phyloP scores from a whole-genome alignment of 352 stramenopile genomes.

The Globisporangium nodosum region DNA sequence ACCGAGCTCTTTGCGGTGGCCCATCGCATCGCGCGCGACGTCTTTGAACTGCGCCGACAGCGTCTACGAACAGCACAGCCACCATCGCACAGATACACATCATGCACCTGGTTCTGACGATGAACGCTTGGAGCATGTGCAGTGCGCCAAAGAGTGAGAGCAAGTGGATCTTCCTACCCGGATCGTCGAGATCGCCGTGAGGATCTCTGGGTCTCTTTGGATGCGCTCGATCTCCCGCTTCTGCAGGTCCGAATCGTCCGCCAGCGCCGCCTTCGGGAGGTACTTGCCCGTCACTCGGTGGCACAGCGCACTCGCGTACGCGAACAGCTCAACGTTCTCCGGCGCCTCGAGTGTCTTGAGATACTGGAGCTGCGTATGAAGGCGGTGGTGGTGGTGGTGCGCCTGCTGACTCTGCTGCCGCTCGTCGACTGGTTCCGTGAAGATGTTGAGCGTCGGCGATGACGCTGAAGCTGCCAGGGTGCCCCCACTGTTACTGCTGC shows the following conservation, averaged over 20 bases:
- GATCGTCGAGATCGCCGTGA: conserved; percentile 45
- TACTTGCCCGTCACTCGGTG: conserved; percentile 62
- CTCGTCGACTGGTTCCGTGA: conserved; percentile 3
- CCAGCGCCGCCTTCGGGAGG: conserved; percentile 36
- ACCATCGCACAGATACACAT: neutral
- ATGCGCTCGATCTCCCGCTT: conserved; percentile 51
- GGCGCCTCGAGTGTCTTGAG: conserved; percentile 29
- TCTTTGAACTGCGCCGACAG: conserved; percentile 69
- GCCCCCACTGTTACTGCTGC: neutral
- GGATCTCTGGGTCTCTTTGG: conserved; percentile 50
- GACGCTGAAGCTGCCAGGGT: neutral
- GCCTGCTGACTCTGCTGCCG: conserved; percentile 5
- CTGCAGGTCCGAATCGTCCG: conserved; percentile 38
- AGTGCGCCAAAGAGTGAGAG: neutral
- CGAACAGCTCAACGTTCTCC: conserved; percentile 64
- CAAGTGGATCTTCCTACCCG: conserved; percentile 12
- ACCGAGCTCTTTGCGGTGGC: conserved; percentile 58
- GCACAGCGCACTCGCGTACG: conserved; percentile 59
- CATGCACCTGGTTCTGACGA: neutral
- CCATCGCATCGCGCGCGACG: conserved; percentile 49
- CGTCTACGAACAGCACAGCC: conserved; percentile 10
- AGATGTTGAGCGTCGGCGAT: neutral
- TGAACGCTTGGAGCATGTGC: neutral
- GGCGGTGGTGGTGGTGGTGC: neutral
- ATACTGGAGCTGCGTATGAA: conserved; percentile 17